A percentile compares a stretch with the other conserved stretches of the same genome.
Conservation (phyloP, 768 basidiomycete species). For the Amanita molliuscula region DNA sequence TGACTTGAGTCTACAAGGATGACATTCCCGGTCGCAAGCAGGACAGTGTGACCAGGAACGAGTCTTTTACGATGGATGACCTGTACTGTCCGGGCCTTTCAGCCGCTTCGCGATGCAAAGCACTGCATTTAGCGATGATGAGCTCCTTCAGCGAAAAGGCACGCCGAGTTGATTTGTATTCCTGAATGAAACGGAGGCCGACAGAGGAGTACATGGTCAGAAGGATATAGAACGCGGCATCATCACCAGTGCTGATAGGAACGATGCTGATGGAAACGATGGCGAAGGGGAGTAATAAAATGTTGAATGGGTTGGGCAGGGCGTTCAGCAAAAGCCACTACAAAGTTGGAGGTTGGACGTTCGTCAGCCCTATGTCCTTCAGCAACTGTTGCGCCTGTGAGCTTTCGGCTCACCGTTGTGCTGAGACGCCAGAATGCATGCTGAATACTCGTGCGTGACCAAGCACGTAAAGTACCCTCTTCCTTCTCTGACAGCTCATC, state of each 20-base stretch:
- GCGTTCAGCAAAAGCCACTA: constrained; percentile 19
- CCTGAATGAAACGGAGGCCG: constrained; percentile 19
- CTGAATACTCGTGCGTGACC: not conserved
- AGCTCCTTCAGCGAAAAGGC: constrained; percentile 22
- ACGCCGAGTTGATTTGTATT: constrained; percentile 23
- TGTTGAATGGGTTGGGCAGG: constrained; percentile 23
- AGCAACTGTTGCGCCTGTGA: constrained; percentile 6
- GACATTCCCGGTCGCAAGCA: constrained; percentile 22
- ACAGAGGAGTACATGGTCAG: constrained; percentile 22
- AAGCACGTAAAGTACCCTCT: not conserved
- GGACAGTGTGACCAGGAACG: constrained; percentile 22
- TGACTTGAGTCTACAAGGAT: too few relatives aligned
- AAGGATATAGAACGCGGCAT: constrained; percentile 23
- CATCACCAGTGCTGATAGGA: constrained; percentile 14
- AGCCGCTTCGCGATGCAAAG: constrained; percentile 16
- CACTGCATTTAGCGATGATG: constrained; percentile 21
- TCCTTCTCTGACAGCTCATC: not conserved
- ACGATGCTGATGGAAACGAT: constrained; percentile 14
- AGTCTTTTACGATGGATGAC: constrained; percentile 20
- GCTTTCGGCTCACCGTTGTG: not conserved
- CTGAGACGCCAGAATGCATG: not conserved
- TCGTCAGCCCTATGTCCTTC: constrained; percentile 16
- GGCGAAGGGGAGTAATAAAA: constrained; percentile 20
- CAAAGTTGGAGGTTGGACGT: constrained; percentile 19
- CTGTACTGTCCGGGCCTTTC: constrained; percentile 11